A percentile compares a stretch with the other conserved stretches of the same genome.
These are phyloP conservation scores for Taxillus chinensis DNA, from an alignment of 164 flowering plant species.

Conservation along the genomic window DNA sequence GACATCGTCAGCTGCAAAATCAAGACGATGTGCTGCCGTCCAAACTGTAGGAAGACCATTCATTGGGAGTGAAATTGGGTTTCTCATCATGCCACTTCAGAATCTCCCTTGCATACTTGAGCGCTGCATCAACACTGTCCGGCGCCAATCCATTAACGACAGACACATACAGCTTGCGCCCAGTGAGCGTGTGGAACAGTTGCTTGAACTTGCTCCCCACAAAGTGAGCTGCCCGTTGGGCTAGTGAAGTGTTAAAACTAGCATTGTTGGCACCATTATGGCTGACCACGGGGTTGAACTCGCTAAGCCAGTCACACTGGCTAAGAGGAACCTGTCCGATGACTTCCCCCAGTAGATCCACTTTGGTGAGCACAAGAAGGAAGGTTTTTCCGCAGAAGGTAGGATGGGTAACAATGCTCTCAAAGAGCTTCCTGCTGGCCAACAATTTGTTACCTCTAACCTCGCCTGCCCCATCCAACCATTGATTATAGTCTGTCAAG, in stretches of 20 bases:
- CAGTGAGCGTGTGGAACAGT: conserved; percentile 18
- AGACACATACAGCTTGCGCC: conserved; percentile 23
- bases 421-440: conserved; percentile 27
- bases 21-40: conserved; percentile 25
- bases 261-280: neutral
- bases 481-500: conserved; percentile 23
- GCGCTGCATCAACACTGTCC: conserved; percentile 23
- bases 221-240: conserved; percentile 24
- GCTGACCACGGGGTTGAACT: conserved; percentile 27
- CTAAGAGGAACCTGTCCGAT: conserved; percentile 21
- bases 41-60: conserved; percentile 11
- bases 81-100: conserved; percentile 25
- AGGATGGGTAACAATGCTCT: conserved; percentile 26
- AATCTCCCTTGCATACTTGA: conserved; percentile 25
- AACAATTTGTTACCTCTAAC: conserved; percentile 25
- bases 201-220: conserved; percentile 34
- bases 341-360: conserved; percentile 29
- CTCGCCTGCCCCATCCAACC: conserved; percentile 11
- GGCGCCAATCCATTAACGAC: conserved; percentile 21
- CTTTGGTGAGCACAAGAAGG: conserved; percentile 33
- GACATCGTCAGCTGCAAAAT: neutral
- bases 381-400: conserved; percentile 12
- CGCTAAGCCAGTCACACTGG: conserved; percentile 32
- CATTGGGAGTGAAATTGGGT: conserved; percentile 1
- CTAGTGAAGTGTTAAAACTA: conserved; percentile 15